Base-by-base conservation (phyloP, 1,284 basidiomycete species). In the Pyrrhoderma lamaoense region DNA sequence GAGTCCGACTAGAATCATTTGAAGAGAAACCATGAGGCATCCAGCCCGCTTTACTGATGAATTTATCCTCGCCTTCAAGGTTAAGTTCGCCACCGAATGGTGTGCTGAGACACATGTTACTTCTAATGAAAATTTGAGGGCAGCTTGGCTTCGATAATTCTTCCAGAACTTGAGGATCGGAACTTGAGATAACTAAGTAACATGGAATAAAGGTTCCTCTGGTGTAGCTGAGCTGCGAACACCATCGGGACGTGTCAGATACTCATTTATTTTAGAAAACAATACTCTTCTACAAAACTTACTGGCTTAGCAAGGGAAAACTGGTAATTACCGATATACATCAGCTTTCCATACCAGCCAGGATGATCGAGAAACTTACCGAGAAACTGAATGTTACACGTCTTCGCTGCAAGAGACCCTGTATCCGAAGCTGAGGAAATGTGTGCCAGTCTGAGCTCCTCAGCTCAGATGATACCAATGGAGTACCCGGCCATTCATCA, bases 231-330 rank as follows among this genome's bases (percentile, higher is more conserved):
- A 55, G 36, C 50, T 55, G 36, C 18, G 36, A 22, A 27, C 11
- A 22, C 25, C 7, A 14, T 13, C 9, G 8, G 46, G 13, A 21
- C 7, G 46, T 31, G 11, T 31, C 27, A 31, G 27, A 31, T 31
- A 31, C 27, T 31, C 5, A 31, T 21, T 34, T n/a, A 25, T 8
- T 25, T 18, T 9, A 16, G n/a, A 42, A 34, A 8, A 7, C 43
- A 8, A 16, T n/a, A 13, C 16, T 22, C 18, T 13, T 18, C 21
- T 35, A n/a, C 31, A 38, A 22, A 8, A 51, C 44, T 31, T 18
- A 54, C 53, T 27, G 53, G 53, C 25, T 21, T 31, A 31, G 49
- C 48, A 21, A 54, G 53, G 14, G 53, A 42, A 25, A 54, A 35
- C 53, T 54, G n/a, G n/a, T 43, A 16, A 5, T 21, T 11, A 11